These are phyloP conservation scores for Brassica hybrid DNA, from an alignment of 441 rosid species.

Conservation along the genomic window DNA sequence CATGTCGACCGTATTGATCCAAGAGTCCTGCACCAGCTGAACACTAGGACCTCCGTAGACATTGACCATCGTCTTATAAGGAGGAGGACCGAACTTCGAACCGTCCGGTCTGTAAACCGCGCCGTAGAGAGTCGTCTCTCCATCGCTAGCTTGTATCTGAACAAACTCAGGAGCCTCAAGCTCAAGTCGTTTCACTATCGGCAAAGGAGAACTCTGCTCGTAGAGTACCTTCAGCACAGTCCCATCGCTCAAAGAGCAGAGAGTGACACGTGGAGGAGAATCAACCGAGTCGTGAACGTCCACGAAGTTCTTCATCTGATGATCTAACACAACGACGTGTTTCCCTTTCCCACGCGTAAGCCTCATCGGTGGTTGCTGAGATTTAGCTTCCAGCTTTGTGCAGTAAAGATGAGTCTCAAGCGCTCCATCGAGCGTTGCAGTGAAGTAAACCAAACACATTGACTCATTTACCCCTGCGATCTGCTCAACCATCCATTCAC, in stretches of 20 bases:
- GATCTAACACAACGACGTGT: constrained; percentile 83
- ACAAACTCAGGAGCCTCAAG: constrained; percentile 81
- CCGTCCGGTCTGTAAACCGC: constrained; percentile 82
- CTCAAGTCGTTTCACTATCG: constrained; percentile 60
- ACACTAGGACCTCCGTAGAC: constrained; percentile 94
- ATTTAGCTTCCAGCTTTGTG: constrained; percentile 46
- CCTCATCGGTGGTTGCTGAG: constrained; percentile 61
- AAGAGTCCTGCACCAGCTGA: constrained; percentile 76
- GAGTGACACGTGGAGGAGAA: constrained; percentile 70
- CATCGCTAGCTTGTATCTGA: constrained; percentile 75
- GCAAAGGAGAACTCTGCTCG: constrained; percentile 64
- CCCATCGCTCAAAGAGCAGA: constrained; percentile 75
- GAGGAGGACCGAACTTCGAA: constrained; percentile 84
- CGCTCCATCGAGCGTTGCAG: constrained; percentile 85
- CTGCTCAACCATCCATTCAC: constrained; percentile 97
- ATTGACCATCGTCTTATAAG: constrained; percentile 80
- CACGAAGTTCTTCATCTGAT: constrained; percentile 79
- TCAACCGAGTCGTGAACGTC: constrained; percentile 87
- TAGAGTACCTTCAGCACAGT: constrained; percentile 63
- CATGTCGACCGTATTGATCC: constrained; percentile 93
- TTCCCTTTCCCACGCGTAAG: constrained; percentile 88
- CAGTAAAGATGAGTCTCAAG: constrained; percentile 77
- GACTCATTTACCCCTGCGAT: constrained; percentile 83
- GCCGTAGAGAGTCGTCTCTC: constrained; percentile 57
- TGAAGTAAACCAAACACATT: constrained; percentile 73